Evolutionary conservation across 2,329 filamentous ascomycete genomes (phyloP).

Genomic region (Talaromyces piceae): DNA sequence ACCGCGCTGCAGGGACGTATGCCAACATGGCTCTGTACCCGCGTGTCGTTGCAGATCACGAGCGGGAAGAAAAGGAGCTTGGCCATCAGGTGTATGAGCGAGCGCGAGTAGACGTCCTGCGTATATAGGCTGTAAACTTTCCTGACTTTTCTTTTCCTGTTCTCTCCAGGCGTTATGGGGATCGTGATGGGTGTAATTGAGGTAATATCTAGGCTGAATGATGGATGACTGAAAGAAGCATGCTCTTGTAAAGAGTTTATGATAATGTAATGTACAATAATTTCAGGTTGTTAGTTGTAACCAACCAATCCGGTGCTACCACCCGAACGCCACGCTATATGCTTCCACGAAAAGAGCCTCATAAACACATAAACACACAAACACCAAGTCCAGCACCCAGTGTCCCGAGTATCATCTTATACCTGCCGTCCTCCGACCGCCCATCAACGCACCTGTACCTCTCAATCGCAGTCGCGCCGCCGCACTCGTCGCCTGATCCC

Average conservation of each 20-base stretch:
- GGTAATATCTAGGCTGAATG: neutral
- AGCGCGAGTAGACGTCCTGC: constrained; percentile 77
- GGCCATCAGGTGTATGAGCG: constrained; percentile 73
- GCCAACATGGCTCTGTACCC: constrained; percentile 70
- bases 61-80: constrained; percentile 52
- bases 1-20: constrained; percentile 76
- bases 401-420: constrained; percentile 19
- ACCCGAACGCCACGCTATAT: neutral
- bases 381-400: neutral
- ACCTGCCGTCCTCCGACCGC: constrained; percentile 30
- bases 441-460: constrained; percentile 29
- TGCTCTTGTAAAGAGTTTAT: no score
- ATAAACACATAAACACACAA: neutral
- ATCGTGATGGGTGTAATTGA: neutral
- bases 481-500: neutral
- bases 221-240: neutral
- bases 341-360: no score
- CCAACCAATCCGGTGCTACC: neutral
- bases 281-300: no score
- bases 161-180: neutral
- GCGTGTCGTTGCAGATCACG: constrained; percentile 51
- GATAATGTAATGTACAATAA: no score
- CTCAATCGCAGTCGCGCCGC: constrained; percentile 18
- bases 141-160: neutral
- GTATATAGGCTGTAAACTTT: constrained; percentile 52